Base-by-base conservation (phyloP, 2,329 filamentous ascomycete species). In the Colletotrichum costaricense region DNA sequence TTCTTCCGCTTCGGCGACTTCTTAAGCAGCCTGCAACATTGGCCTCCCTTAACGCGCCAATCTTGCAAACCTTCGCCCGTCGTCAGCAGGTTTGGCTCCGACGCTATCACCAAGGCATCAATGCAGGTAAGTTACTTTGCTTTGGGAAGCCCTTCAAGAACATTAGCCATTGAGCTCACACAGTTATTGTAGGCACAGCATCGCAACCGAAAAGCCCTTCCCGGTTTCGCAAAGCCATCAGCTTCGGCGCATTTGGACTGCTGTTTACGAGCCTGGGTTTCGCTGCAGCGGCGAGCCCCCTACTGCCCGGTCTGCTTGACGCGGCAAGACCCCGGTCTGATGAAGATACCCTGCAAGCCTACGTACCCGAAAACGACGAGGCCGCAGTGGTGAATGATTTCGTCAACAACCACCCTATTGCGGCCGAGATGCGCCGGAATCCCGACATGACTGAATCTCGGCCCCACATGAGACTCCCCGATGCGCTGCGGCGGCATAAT, bases 391-490 rank as follows among this genome's bases (percentile, higher is more conserved):
- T 97, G 78, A 93, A 98, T 76, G 86, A 90, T 9, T 89, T 90
- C 79, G 94, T 98, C 81, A 89, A 92, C 79, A 89, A 87, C 58
- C 95, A 97, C 84, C 93, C 94, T 1, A 81, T 97, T n/a, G 88
- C 93, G 5, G 81, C 87, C n/a, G 86, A 89, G 55, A 86, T 98
- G 63, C 92, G 95, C 59, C 82, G 83, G 22, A 88, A 93, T 77
- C 86, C 91, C 1, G 89, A 89, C 30, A 93, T 93, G 82, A 88
- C 86, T 42, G 95, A 97, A 82, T 93, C 93, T 42, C 90, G 97
- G 54, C 96, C 96, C 12, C 95, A 98, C 80, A 86, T 98, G 80
- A 97, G 95, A 83, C 93, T 98, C 79, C 95, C 96, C 0, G 86
- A 87, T 30, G 82, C 87, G 3, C 88, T 95, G 81, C 91, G 93